Evolutionary conservation across 192 early-diverging fungal genomes (phyloP), one percentile per base, ranked within the genome.

Genomic region (Coemansia sp.): DNA sequence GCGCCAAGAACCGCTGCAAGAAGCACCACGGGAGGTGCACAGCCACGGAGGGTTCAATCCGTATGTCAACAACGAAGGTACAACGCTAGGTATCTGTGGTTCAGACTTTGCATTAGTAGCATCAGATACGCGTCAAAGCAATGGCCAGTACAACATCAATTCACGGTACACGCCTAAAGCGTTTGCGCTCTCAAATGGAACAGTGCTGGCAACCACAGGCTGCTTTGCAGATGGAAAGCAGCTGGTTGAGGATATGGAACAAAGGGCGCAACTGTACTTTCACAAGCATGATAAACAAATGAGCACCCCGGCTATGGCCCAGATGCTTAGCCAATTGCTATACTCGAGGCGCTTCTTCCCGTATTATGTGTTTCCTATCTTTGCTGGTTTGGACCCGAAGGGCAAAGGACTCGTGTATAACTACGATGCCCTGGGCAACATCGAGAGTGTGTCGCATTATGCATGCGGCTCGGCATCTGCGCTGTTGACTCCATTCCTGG

Each of bases 321-420:
- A 98, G 81, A 88, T 97, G 92, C 84, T 99, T 8, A 92, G 92
- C 7, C 93, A 89, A 46, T 93, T 92, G 59, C 81, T 99, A 34
- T 99, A 99, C 72, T 81, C 81, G 40, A 92, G 90, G 62, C 89
- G 97, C 16, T 97, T 98, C 81, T 98, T 99, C 86, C 95, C 96
- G 2, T 98, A 96, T 83, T 97, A 96, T 72, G 87, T 87, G 69
- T 94, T 90, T 77, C 91, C 91, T 73, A 86, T 94, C 20, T 66
- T 99, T 57, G 95, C 92, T 4, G 97, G 97, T 28, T 51, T 99
- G 13, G 95, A 96, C 67, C 84, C 87, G 63, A 80, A 95, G 23
- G 97, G 94, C 13, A 86, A 90, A 59, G 97, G 97, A 7, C 87
- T 87, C n/a, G 89, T 96, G 18, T 99, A 88, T 74, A 84, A 85